These are phyloP conservation scores for Mortierella alpina DNA, from an alignment of 192 early-diverging fungal genomes.

Conservation along the genomic window DNA sequence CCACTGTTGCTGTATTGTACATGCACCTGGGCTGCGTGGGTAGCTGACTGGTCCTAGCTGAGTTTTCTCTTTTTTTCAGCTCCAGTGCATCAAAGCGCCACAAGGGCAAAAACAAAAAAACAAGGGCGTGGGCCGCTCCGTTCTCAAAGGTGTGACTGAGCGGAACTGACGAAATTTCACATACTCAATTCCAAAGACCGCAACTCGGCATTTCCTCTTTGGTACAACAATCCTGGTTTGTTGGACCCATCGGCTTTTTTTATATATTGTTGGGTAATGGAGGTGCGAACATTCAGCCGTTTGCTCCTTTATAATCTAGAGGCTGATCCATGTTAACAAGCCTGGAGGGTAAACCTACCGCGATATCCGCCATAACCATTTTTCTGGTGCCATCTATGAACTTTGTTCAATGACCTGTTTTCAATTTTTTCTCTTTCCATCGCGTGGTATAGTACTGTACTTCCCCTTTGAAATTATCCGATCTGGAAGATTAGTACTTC, in stretches of 20 bases:
- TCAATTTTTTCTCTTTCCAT: background rate
- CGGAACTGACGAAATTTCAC: background rate
- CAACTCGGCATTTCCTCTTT: slow-evolving; percentile 52
- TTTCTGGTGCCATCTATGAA: too few species aligned
- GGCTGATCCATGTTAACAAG: too few species aligned
- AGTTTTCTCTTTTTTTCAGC: background rate
- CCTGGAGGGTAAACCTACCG: too few species aligned
- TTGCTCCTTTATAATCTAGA: too few species aligned
- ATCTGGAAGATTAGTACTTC: slow-evolving; percentile 18
- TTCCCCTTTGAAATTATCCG: background rate
- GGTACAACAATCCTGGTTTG: slow-evolving; percentile 47
- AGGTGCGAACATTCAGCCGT: too few species aligned
- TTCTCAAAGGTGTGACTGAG: background rate
- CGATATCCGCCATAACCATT: too few species aligned
- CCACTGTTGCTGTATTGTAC: too few species aligned
- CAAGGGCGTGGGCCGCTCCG: background rate
- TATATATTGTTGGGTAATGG: too few species aligned
- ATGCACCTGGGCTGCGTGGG: too few species aligned
- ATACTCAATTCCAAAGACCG: slow-evolving; percentile 10
- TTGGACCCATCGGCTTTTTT: background rate
- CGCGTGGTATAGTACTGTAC: background rate
- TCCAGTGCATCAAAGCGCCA: too few species aligned
- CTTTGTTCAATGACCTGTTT: too few species aligned
- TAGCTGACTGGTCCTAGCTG: background rate
- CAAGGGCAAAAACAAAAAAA: too few species aligned